Conservation (phyloP, 768 basidiomycete species). For the Leccinum obscurum region DNA sequence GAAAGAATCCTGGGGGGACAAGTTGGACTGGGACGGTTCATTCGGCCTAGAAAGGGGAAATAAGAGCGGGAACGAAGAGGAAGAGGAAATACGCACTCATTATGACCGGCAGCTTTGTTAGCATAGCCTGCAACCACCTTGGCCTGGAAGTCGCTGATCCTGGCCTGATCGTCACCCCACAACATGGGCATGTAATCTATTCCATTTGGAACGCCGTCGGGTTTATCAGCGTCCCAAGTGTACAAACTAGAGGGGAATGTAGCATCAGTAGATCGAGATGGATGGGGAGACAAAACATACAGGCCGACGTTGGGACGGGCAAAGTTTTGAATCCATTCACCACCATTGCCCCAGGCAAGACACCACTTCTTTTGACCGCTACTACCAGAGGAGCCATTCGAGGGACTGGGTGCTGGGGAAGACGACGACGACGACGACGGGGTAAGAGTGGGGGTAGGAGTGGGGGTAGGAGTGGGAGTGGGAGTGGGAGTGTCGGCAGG, state of each 20-base stretch:
- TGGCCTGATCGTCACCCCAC: slow-evolving; percentile 50
- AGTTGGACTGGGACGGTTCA: slow-evolving; percentile 57
- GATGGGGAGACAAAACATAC: slow-evolving; percentile 35
- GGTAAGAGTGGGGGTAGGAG: slow-evolving; percentile 13
- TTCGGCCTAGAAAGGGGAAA: slow-evolving; percentile 56
- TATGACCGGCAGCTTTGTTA: slow-evolving; percentile 54
- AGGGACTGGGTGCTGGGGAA: slow-evolving; percentile 19
- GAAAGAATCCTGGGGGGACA: slow-evolving; percentile 50
- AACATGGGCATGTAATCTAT: slow-evolving; percentile 61
- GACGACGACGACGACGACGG: slow-evolving; percentile 16
- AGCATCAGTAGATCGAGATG: neutral
- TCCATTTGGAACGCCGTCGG: slow-evolving; percentile 37
- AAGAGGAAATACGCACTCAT: slow-evolving; percentile 58
- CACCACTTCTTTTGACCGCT: slow-evolving; percentile 49
- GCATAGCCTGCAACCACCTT: slow-evolving; percentile 53
- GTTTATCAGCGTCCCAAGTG: slow-evolving; percentile 59
- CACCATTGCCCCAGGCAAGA: slow-evolving; percentile 61
- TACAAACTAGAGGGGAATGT: slow-evolving; percentile 44
- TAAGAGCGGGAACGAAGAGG: slow-evolving; percentile 8
- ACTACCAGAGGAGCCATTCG: neutral
- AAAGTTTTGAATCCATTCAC: slow-evolving; percentile 49
- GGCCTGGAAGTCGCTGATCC: slow-evolving; percentile 44
- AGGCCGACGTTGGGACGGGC: slow-evolving; percentile 37
- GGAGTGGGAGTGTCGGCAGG: slow-evolving; percentile 3
- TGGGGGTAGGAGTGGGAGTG: slow-evolving; percentile 1